Evolutionary conservation across 108 stramenopile species (phyloP), one percentile per base, ranked within the genome.

Genomic region (Cylindrotheca fusiformis): DNA sequence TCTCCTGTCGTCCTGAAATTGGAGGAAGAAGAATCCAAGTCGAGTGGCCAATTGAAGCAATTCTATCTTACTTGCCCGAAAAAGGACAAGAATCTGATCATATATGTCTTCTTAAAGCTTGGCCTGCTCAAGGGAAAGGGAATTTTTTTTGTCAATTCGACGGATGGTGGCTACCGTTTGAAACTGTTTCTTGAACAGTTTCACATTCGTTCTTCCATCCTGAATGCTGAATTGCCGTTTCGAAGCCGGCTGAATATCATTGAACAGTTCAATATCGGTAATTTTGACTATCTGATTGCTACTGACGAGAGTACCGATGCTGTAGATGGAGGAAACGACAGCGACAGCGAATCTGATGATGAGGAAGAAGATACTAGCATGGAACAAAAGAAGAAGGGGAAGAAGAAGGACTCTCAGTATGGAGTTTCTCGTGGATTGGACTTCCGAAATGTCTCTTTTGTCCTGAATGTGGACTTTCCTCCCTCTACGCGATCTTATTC

Each of bases 181-280:
- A 98, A 98, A 76, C 78, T 99, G 22, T 96, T 99, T 63, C 78
- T 99, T 31, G 97, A 99, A 79, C 94, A 95, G 55, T 98, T 99
- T 55, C 91, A 93, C 67, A 96, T 99, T 58, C 83, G 95, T 27
- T 84, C 94, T 1, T 95, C 97, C 17, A 97, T 98, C 3, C 70
- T 99, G 20, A 98, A 98, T 80, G 95, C 93, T 10, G 97, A 99
- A 70, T 73, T 99, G 4, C 97, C 99, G 14, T 73, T 95, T 51
- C 90, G 85, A 67, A 91, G 93, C 69, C 86, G 99, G 25, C 60
- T 92, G 48, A 95, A 96, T 78, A 96, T 97, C 54, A 85, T 98
- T 51, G 93, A 97, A 72, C 92, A 97, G 58, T 99, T 90, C 78
- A 97, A 99, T 68, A 86, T 95, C 32, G 99, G 97, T n/a, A 93